phyloP scores from a whole-genome alignment of 495 filamentous ascomycete species.

The Filosporella fistucella region DNA sequence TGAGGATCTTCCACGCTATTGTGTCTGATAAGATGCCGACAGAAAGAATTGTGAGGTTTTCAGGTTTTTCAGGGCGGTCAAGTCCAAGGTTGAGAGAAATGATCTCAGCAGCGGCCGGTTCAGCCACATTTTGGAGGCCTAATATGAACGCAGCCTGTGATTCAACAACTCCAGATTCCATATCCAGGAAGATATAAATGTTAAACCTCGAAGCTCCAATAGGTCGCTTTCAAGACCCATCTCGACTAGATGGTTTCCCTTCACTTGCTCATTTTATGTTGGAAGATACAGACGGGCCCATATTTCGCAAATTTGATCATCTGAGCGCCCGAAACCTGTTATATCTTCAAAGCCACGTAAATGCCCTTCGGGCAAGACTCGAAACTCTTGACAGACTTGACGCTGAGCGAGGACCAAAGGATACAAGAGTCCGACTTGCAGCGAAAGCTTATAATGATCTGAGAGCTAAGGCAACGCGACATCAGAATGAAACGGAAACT shows the following conservation, averaged over 20 bases:
- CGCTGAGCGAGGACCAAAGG: not conserved
- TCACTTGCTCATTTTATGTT: not conserved
- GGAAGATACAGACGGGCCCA: not conserved
- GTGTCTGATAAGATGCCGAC: no score
- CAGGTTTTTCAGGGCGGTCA: no score
- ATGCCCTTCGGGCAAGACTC: not conserved
- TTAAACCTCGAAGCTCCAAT: not conserved
- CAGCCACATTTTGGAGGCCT: no score
- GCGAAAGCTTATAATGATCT: not conserved
- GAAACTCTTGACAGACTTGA: not conserved
- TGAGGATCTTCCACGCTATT: no score
- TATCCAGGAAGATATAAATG: not conserved
- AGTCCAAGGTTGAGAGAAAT: no score
- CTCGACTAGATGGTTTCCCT: constrained; percentile 4
- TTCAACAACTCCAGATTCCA: no score
- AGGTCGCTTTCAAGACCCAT: not conserved
- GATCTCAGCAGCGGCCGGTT: no score
- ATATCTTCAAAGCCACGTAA: constrained; percentile 7
- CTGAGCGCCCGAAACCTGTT: constrained; percentile 2
- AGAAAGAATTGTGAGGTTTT: no score
- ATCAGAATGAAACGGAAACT: not conserved
- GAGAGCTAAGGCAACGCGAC: not conserved
- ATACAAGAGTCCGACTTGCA: not conserved
- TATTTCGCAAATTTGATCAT: not conserved
- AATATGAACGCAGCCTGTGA: no score